These are phyloP conservation scores for Isabelozyma rhagii DNA, from an alignment of 805 yeast genomes.

Conservation along the genomic window DNA sequence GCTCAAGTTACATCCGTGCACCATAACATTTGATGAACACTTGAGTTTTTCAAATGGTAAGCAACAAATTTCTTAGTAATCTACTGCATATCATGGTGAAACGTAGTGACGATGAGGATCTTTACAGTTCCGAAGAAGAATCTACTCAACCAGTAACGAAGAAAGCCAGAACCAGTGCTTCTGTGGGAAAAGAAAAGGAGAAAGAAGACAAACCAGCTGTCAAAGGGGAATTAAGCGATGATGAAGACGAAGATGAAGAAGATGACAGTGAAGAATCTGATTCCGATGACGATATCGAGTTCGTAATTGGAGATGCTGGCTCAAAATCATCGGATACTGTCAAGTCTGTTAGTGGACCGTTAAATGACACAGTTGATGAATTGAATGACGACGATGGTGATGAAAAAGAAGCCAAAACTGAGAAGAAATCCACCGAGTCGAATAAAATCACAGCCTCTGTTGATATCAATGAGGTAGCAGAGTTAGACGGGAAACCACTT, in stretches of 20 bases:
- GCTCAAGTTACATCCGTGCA: not conserved
- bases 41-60: too few species aligned
- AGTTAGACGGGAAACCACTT: conserved; percentile 75
- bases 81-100: not conserved
- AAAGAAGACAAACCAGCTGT: conserved; percentile 17
- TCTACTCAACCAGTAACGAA: conserved; percentile 19
- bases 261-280: conserved; percentile 47
- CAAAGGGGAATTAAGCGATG: conserved; percentile 9
- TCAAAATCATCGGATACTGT: conserved; percentile 16
- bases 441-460: conserved; percentile 40
- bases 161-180: conserved; percentile 22
- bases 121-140: conserved; percentile 56
- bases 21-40: not conserved
- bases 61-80: not conserved
- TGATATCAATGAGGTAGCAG: conserved; percentile 73
- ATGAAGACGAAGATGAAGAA: conserved; percentile 41
- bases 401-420: conserved; percentile 16
- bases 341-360: conserved; percentile 27
- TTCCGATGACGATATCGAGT: conserved; percentile 73
- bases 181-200: conserved; percentile 17
- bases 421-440: conserved; percentile 29
- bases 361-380: conserved; percentile 13
- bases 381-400: conserved; percentile 12
- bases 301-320: conserved; percentile 56
- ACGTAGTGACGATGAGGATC: conserved; percentile 51